Base-by-base conservation (phyloP, 2,329 filamentous ascomycete genomes). In the Samsoniella hepiali region DNA sequence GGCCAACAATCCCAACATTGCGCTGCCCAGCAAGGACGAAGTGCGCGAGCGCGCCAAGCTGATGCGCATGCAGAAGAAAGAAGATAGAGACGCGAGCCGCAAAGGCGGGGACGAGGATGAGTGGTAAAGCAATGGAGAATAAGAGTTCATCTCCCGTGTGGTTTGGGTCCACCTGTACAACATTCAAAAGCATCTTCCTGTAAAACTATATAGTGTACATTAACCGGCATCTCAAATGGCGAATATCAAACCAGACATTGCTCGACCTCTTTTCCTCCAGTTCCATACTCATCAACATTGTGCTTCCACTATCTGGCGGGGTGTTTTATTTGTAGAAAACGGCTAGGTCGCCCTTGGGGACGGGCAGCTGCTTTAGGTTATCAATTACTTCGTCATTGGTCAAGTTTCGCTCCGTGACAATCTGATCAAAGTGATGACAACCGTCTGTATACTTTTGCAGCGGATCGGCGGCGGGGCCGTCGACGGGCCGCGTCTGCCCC, bases 341-440 rank as follows among this genome's bases (percentile, higher is more conserved):
- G 0, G 80, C 81, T 66, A 86, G 66, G 64, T 86, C 85, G 5
- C 80, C 82, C 64, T 78, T 77, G 7, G 82, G 79, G 31, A 81
- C 76, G 2, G 79, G 80, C 38, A 88, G 77, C 42, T 78, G 81
- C 74, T 86, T 87, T 55, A 95, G 75, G 73, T 83, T 86, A 44
- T 86, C 85, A 77, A 91, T 81, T 17, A 93, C 87, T 70, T 90
- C 87, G 64, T 81, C 82, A 71, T 93, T 89, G 7, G 84, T 85
- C 72, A 91, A 72, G 66, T 89, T 87, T 73, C 88, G 81, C 77
- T 93, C 90, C 1, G 88, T 90, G 71, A 91, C 91, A 67, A 94
- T 91, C 79, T 93, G 88, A 76, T 95, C 91, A 74, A 94, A 90
- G 69, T 84, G 86, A 72, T 92, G 89, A 67, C 83, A 83, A 0